Base-by-base conservation (phyloP, 306 rosid species). In the Cucumis melo region DNA sequence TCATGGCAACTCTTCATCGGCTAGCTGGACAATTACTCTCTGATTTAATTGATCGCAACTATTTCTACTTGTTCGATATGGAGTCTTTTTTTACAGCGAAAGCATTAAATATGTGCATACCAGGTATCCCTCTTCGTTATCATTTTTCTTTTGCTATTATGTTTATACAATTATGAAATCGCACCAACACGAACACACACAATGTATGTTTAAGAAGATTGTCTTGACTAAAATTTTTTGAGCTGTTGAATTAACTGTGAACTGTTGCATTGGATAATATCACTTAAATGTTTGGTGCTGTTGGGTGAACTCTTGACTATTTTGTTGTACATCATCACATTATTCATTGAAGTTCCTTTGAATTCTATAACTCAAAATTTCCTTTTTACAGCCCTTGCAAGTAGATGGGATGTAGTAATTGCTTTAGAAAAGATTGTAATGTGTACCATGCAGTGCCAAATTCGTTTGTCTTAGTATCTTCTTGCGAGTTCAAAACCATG, bases 81-180 rank as follows among this genome's bases (percentile, higher is more conserved):
- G 99, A 95, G 88, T 95, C 99, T 6, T 95, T 95, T 76, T 95
- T 95, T 76, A 95, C 99, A 1, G 99, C 99, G 16, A 92, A 95
- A 86, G 99, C 99, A 63, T 82, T 95, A 82, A 95, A 95, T 83
- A 95, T 95, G 99, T 95, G 99, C 86, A 95, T 95, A 65, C 99
- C 99, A 48, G 99, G 99, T 92, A 87, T 9, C 68, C 32, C 14
- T 21, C 70, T 23, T 62, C 80, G 57, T 39, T 10, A 24, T 65
- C 44, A 36, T 9, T 62, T 23, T 63, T 68, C 4, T 63, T 57
- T 3, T 62, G 14, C 24, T 46, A 44, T 24, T 24, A 72, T 48
- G 58, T 50, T 46, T 46, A 36, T 61, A 61, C 67, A 24, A 6
- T 1, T 29, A 61, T 61, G 41, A 48, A 48, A 48, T 48, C 19